These are phyloP conservation scores for Phaeosphaeriaceae sp. DNA, from an alignment of 2,329 filamentous ascomycete species.

Conservation along the genomic window DNA sequence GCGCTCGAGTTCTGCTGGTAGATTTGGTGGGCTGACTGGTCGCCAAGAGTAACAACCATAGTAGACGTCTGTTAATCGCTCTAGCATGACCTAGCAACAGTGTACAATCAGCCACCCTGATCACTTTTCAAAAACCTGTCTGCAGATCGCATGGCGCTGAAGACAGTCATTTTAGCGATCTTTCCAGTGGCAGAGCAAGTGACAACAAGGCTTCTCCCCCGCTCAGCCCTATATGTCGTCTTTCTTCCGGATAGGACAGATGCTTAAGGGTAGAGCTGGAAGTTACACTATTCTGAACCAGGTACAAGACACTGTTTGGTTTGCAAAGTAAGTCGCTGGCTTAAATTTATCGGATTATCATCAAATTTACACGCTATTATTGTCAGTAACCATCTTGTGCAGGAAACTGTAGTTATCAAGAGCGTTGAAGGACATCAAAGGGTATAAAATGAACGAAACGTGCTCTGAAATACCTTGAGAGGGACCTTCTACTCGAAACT, in stretches of 20 bases:
- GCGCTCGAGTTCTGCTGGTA: neutral
- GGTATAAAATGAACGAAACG: constrained; percentile 34
- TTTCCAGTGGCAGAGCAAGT: neutral
- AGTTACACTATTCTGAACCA: constrained; percentile 24
- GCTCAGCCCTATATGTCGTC: neutral
- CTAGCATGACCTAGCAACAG: neutral
- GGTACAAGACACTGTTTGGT: constrained; percentile 25
- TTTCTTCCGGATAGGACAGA: constrained; percentile 22
- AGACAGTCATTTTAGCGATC: neutral
- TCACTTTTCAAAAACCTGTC: neutral
- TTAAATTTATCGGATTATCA: neutral
- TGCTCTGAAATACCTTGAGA: constrained; percentile 34
- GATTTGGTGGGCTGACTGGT: neutral
- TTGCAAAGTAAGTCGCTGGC: constrained; percentile 20
- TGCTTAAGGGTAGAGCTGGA: constrained; percentile 17
- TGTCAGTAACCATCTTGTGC: constrained; percentile 9
- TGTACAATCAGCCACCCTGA: neutral
- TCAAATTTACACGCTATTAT: neutral
- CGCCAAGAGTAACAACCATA: neutral
- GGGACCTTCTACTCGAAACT: constrained; percentile 22
- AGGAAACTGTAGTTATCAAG: constrained; percentile 30
- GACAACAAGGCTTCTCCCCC: neutral
- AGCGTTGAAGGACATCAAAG: constrained; percentile 26
- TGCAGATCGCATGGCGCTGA: neutral
- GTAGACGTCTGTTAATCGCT: neutral